These are phyloP conservation scores for Diaporthe sp. DNA, from an alignment of 2,329 filamentous ascomycete genomes.

Conservation along the genomic window DNA sequence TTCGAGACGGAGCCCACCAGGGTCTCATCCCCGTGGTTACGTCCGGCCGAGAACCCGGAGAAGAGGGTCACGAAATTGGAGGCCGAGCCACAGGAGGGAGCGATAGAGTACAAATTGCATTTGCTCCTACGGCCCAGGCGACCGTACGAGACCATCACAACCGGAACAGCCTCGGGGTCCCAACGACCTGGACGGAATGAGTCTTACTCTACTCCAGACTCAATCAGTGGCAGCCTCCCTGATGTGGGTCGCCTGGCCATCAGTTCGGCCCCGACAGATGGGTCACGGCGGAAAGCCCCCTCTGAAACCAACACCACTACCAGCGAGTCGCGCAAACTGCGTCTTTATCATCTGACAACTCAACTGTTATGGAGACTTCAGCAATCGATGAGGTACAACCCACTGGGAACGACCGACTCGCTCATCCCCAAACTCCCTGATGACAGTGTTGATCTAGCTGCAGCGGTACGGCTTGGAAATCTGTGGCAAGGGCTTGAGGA, in stretches of 20 bases:
- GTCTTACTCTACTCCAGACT: background rate
- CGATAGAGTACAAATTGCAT: constrained; percentile 97
- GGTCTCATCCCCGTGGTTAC: constrained; percentile 92
- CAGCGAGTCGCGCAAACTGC: constrained; percentile 81
- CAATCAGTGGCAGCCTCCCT: constrained; percentile 34
- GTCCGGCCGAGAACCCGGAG: constrained; percentile 60
- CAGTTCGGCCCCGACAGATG: constrained; percentile 21
- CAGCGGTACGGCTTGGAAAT: constrained; percentile 65
- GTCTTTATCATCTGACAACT: constrained; percentile 92
- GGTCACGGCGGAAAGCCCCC: constrained; percentile 18
- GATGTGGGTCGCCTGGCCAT: constrained; percentile 47
- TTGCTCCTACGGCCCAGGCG: constrained; percentile 83
- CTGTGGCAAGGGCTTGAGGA: constrained; percentile 88
- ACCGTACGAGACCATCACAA: constrained; percentile 78
- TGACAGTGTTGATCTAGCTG: constrained; percentile 61
- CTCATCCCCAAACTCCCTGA: constrained; percentile 83
- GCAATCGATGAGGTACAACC: constrained; percentile 84
- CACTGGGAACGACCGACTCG: constrained; percentile 61
- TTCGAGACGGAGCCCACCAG: constrained; percentile 90
- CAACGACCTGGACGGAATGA: constrained; percentile 30
- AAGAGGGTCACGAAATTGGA: constrained; percentile 78
- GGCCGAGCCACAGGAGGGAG: constrained; percentile 92
- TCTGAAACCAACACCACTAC: constrained; percentile 47
- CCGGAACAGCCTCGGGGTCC: constrained; percentile 49
- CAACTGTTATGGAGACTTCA: constrained; percentile 95